Base-by-base conservation (phyloP, 2,329 filamentous ascomycete genomes). In the Fusarium citri region DNA sequence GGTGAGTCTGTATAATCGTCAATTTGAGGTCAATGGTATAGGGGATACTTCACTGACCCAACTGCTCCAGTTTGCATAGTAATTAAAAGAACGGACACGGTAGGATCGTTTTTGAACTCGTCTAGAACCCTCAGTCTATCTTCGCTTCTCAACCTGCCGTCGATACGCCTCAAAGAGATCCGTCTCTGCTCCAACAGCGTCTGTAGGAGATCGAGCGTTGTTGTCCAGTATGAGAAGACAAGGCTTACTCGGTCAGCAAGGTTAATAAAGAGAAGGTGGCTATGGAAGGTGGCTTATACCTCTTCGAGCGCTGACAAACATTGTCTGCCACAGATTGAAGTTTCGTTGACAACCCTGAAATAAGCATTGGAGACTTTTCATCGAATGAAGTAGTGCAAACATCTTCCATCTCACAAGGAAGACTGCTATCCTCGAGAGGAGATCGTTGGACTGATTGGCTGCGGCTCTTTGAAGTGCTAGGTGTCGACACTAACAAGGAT, bases 351-450 rank as follows among this genome's bases (percentile, higher is more conserved):
- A 46, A 18, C 8, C 43, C 43, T 3, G 7, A 1, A 46, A 14
- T 11, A 14, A 4, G 10, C 43, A 1, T n/a, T 1, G 23, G 2
- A 10, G 43, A 5, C 3, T 6, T 25, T 23, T 9, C 4, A 11
- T 25, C 42, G 4, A 31, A 5, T 8, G 14, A 0, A 16, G 30
- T 31, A 31, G 30, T 31, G 14, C 14, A 16, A 31, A 31, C 15
- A 1, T 5, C 14, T 31, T 25, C 22, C 22, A 45, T 45, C 7
- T 46, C 11, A 46, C 6, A 14, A 15, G 11, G 6, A 4, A 18
- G 11, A 46, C 18, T 26, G 4, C 3, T 10, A 6, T 26, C 12
- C 3, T 0, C 18, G 0, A 15, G 8, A 0, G 43, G 23, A 3
- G 23, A 46, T 9, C 0, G 5, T 26, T 26, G 43, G 1, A 15